Evolutionary conservation across 371 early-diverging fungal genomes (phyloP), one percentile per base, ranked within the genome.

Genomic region (Lichtheimia hyalospora): DNA sequence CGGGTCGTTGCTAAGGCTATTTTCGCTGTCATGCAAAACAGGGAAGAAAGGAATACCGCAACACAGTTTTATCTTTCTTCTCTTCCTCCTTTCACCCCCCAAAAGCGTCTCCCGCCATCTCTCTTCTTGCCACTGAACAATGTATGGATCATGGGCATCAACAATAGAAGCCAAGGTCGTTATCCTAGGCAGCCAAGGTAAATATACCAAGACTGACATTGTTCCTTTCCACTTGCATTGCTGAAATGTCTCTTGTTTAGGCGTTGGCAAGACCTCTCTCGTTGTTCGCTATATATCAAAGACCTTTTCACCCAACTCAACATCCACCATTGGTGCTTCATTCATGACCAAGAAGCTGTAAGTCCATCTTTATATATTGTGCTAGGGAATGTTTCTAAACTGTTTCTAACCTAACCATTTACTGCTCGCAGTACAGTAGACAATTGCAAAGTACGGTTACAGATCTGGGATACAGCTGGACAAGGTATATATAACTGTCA

Each of bases 261-360:
- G 89, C 53, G 91, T 91, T 54, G 92, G 92, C 44, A 91, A 91
- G 73, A 89, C 92, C 16, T 91, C 92, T 54, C 81, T 91, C 52
- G 90, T 89, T n/a, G 82, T 86, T n/a, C 84, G 92, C 28, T 91
- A 88, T 67, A 86, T 91, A 52, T 83, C 85, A 63, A 89, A 83
- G 60, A 89, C 90, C 14, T 91, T 91, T 65, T 84, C 92, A 21
- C 86, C 87, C 59, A 87, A 89, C 64, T 88, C 86, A 49, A 84
- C 90, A n/a, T 89, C 90, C 20, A 91, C 92, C 43, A 89, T 91
- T 63, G 92, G 92, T 41, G 92, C 90, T 25, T 88, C 88, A n/a
- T 91, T 91, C 66, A 85, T 88, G 77, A 88, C 89, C 6, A 88
- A 86, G 57, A 89, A 89, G 68, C 77, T 86, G 87, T 86, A 82